Conservation (phyloP, 352 stramenopile genomes). For the Globisporangium nagaii region DNA sequence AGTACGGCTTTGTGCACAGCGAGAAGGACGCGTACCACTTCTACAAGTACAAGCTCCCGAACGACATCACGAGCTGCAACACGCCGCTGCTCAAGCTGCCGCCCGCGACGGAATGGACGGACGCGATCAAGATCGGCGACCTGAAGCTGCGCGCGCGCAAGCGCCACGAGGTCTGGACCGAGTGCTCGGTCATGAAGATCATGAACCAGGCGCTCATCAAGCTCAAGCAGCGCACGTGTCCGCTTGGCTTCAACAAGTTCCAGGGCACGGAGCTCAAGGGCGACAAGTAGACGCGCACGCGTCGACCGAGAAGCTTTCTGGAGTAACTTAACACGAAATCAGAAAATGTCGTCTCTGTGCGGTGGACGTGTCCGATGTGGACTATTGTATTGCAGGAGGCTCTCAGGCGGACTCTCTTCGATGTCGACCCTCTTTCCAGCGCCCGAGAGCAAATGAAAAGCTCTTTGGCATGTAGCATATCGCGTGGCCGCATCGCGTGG, state of each 20-base stretch:
- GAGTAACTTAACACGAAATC: too few relatives aligned
- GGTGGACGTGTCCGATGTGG: too few relatives aligned
- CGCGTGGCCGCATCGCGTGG: not conserved
- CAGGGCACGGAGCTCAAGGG: slow-evolving; percentile 25
- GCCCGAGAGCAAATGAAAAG: too few relatives aligned
- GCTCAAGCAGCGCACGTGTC: slow-evolving; percentile 38
- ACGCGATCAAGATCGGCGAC: slow-evolving; percentile 12
- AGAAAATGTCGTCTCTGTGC: too few relatives aligned
- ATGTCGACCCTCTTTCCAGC: too few relatives aligned
- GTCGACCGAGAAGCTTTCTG: too few relatives aligned
- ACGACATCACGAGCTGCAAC: slow-evolving; percentile 37
- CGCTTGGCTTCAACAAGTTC: slow-evolving; percentile 40
- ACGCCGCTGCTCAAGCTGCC: slow-evolving; percentile 34
- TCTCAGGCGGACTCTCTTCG: too few relatives aligned
- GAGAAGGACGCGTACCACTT: slow-evolving; percentile 38
- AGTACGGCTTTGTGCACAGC: slow-evolving; percentile 39
- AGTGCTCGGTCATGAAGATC: slow-evolving; percentile 29
- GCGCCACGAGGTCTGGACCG: slow-evolving; percentile 25
- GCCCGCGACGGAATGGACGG: slow-evolving; percentile 30
- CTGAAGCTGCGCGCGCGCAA: slow-evolving; percentile 11
- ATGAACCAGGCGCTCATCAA: slow-evolving; percentile 38
- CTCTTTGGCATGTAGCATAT: too few relatives aligned
- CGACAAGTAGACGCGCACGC: too few relatives aligned
- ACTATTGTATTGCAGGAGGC: too few relatives aligned
- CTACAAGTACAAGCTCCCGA: slow-evolving; percentile 54